phyloP scores from a whole-genome alignment of 164 flowering plant genomes.

The Vitis rotundifolia region DNA sequence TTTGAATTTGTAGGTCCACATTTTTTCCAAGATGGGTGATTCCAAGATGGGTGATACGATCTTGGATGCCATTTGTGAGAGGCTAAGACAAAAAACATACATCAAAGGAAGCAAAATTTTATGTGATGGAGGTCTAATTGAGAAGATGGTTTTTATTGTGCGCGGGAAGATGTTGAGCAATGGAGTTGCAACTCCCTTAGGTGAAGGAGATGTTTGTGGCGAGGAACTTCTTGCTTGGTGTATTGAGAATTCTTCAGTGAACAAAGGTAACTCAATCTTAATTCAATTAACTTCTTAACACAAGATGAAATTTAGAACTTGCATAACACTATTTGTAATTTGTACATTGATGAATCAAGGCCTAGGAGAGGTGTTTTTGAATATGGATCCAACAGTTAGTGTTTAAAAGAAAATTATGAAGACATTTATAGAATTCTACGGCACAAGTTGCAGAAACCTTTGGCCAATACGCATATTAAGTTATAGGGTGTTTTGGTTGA shows the following conservation, averaged over 20 bases:
- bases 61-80: constrained; percentile 75
- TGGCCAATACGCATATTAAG: too few species aligned
- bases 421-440: too few species aligned
- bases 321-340: too few species aligned
- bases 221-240: constrained; percentile 91
- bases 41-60: constrained; percentile 67
- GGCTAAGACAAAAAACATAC: constrained; percentile 63
- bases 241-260: constrained; percentile 62
- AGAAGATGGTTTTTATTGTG: constrained; percentile 70
- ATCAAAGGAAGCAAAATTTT: constrained; percentile 62
- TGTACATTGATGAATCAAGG: too few species aligned
- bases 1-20: constrained; percentile 53
- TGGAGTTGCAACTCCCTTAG: constrained; percentile 38
- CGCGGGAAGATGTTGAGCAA: constrained; percentile 63
- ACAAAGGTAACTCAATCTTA: constrained; percentile 45
- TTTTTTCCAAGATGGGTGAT: constrained; percentile 69
- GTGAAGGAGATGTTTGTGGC: constrained; percentile 80
- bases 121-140: constrained; percentile 45
- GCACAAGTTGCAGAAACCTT: too few species aligned
- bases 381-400: too few species aligned
- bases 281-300: too few species aligned
- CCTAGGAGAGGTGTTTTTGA: too few species aligned
- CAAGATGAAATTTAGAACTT: too few species aligned
- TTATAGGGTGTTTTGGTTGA: too few species aligned
- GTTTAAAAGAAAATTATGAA: too few species aligned